phyloP scores from a whole-genome alignment of 495 filamentous ascomycete genomes.

The Talaromyces thailandensis region DNA sequence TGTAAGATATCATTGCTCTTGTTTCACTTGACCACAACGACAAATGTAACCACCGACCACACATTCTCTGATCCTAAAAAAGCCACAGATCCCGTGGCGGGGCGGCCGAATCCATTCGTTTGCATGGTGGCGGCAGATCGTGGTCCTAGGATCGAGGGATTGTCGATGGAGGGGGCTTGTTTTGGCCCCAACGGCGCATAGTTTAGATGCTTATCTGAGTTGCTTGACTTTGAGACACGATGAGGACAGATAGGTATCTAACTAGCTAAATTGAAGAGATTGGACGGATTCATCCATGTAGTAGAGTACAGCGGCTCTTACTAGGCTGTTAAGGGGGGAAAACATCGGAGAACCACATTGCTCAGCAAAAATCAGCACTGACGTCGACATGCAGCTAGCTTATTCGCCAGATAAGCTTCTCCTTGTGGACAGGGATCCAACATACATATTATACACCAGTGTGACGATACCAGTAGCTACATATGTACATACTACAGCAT shows the following conservation, averaged over 20 bases:
- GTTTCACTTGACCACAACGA: background rate
- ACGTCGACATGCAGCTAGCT: background rate
- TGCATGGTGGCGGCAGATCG: slow-evolving; percentile 8
- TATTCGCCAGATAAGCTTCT: background rate
- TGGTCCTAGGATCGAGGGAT: background rate
- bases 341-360: background rate
- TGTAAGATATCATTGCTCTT: background rate
- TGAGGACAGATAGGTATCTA: background rate
- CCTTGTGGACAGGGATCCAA: too few relatives aligned
- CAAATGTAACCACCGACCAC: background rate
- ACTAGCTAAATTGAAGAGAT: too few relatives aligned
- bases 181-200: background rate
- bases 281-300: too few relatives aligned
- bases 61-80: background rate
- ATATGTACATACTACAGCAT: background rate
- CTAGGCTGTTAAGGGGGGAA: background rate
- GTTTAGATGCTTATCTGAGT: background rate
- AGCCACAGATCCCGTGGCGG: background rate
- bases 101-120: slow-evolving; percentile 1
- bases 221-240: background rate
- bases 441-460: background rate
- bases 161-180: background rate
- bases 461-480: background rate
- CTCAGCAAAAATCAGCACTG: background rate
- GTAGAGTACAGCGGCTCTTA: background rate